These are phyloP conservation scores for Trypanosoma caninum DNA, from an alignment of 208 protist species.

Conservation along the genomic window DNA sequence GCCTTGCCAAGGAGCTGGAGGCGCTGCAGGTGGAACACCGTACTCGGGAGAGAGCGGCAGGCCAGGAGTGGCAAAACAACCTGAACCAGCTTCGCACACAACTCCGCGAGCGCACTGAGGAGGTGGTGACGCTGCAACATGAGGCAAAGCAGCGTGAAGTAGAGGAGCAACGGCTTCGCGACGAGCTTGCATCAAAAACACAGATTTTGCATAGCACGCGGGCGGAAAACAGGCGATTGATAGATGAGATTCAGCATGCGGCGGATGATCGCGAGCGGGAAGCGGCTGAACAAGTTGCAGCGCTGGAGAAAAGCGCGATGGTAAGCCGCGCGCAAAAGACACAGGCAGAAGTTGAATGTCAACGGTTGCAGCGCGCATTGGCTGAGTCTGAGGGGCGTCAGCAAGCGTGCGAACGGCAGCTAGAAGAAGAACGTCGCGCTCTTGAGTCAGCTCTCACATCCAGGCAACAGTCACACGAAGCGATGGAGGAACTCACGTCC, in stretches of 20 bases:
- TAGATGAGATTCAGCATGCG: slow-evolving; percentile 12
- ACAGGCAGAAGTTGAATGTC: slow-evolving; percentile 30
- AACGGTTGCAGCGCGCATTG: slow-evolving; percentile 11
- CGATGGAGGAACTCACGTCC: slow-evolving; percentile 43
- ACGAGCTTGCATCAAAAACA: slow-evolving; percentile 46
- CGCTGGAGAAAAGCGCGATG: slow-evolving; percentile 19
- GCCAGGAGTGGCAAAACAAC: slow-evolving; percentile 46
- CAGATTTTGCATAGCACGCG: slow-evolving; percentile 31
- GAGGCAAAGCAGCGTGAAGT: slow-evolving; percentile 50
- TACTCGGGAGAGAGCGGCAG: slow-evolving; percentile 40
- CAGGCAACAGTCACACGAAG: slow-evolving; percentile 40
- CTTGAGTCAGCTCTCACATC: slow-evolving; percentile 35
- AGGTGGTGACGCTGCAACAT: slow-evolving; percentile 58
- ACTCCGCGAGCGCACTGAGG: slow-evolving; percentile 33
- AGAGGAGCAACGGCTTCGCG: slow-evolving; percentile 48
- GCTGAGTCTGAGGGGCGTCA: slow-evolving; percentile 33
- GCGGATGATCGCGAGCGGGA: slow-evolving; percentile 30
- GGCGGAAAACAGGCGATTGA: slow-evolving; percentile 11
- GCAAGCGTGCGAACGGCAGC: slow-evolving; percentile 37
- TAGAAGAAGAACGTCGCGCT: slow-evolving; percentile 45
- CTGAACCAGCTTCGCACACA: slow-evolving; percentile 53
- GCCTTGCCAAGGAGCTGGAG: slow-evolving; percentile 49
- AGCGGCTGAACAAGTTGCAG: slow-evolving; percentile 23
- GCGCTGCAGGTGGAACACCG: slow-evolving; percentile 49
- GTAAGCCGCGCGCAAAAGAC: slow-evolving; percentile 15